Base-by-base conservation (phyloP, 768 basidiomycete genomes). In the Boletus speciosus region DNA sequence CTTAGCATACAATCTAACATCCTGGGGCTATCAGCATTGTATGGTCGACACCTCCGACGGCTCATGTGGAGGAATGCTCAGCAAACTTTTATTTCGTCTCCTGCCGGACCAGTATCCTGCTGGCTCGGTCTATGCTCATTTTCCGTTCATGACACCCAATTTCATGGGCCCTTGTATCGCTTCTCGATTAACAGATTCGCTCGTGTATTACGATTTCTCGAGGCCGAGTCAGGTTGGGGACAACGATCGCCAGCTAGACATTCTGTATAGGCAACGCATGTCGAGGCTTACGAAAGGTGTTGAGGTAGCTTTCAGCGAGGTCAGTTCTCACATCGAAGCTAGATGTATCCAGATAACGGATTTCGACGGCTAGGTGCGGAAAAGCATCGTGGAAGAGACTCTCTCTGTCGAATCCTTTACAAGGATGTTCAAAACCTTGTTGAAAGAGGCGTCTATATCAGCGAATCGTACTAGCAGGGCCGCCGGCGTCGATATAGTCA, bases 21-120 rank as follows among this genome's bases (percentile, higher is more conserved):
- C 82, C 1, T 93, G 90, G 90, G 90, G 88, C 25, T 90, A 81
- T 66, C 74, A 82, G 52, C 85, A 90, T 66, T 85, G 83, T 64
- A 81, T 83, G 71, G 76, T 77, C 40, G 78, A 88, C 70, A 63
- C 72, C 31, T 62, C 77, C 37, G 85, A 91, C 58, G 86, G 89
- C 27, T 87, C 88, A 0, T 85, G 78, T 55, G 90, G 90, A 16
- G 90, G 89, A 16, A 78, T 88, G 70, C 76, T 93, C 55, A 82
- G 81, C 15, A 86, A 82, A 61, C 73, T 93, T 27, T 78, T 93
- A 49, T 86, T 87, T 77, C 78, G 81, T 45, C 82, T 81, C 19
- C 73, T 93, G 31, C 90, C 90, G 1, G 71, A 83, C 21, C 76
- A 86, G 57, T 93, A 87, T 68, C 80, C 82, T 11, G 71, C 76